Evolutionary conservation across 2,329 filamentous ascomycete genomes (phyloP), one percentile per base, ranked within the genome.

Genomic region (Sporothrix curviconia): DNA sequence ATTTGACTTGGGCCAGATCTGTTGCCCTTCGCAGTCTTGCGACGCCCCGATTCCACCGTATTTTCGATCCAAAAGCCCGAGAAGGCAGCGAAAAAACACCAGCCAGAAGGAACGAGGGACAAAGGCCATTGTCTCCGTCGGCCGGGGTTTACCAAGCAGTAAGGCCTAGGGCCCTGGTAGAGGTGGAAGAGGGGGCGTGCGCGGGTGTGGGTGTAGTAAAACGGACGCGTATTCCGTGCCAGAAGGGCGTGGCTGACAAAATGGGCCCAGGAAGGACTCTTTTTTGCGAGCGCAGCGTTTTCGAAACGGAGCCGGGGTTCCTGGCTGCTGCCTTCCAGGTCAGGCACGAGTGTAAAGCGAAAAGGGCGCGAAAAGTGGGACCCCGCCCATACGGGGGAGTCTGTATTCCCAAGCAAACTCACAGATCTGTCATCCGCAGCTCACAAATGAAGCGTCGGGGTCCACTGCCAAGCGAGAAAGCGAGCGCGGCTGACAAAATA

Each of bases 141-240:
- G 51, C 57, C 57, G 57, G 57, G 57, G 44, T 59, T 58, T 59
- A 59, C 57, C 37, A 55, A 55, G 50, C 50, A 55, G 42, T 43
- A 58, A 40, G 24, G 36, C 50, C 50, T 39, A 49, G 49, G 43
- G 56, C 40, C 56, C 40, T 15, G 4, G 49, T 17, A 4, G 15
- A 37, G 8, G 15, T 40, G 34, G 28, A 15, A 36, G 30, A 17
- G n/a, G 17, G 22, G n/a, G 42, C 7, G 39, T 9, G 32, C 15
- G 36, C 42, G 52, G 57, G 56, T 11, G 57, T 59, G 30, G 19
- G 17, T 11, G 14, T 54, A 54, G 30, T 15, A 34, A 59, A 51
- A 51, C 44, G 44, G 57, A 42, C 47, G 47, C 15, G 17, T 44
- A 14, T 50, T 36, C 32, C 43, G 43, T 25, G 43, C 30, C 7